Conservation (phyloP, 2,329 filamentous ascomycete genomes). For the Epichloe brachyelytri region DNA sequence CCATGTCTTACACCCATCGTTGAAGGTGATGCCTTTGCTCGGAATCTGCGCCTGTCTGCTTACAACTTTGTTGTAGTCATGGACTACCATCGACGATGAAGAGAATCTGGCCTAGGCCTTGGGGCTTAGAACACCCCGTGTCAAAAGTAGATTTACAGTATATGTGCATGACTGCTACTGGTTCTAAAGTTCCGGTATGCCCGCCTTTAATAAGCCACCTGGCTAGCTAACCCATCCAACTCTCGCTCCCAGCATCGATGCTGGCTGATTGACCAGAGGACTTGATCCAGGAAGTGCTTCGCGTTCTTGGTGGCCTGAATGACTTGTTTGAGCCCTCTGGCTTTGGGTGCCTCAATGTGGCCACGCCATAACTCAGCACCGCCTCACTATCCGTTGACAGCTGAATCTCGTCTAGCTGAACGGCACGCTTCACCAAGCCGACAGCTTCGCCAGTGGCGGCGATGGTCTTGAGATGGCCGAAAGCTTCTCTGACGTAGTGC, state of each 20-base stretch:
- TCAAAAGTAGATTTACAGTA: too few species aligned
- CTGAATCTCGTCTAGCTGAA: slow-evolving; percentile 29
- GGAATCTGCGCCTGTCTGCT: too few species aligned
- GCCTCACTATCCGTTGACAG: slow-evolving; percentile 34
- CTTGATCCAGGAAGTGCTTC: slow-evolving; percentile 56
- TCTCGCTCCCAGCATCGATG: slow-evolving; percentile 67
- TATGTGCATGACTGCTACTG: too few species aligned
- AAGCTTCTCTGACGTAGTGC: slow-evolving; percentile 69
- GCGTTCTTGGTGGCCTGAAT: slow-evolving; percentile 53
- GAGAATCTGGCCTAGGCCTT: too few species aligned
- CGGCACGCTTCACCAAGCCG: slow-evolving; percentile 40
- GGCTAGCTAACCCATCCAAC: slow-evolving; percentile 50
- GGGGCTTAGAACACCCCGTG: too few species aligned
- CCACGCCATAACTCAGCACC: slow-evolving; percentile 60
- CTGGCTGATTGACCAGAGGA: slow-evolving; percentile 54
- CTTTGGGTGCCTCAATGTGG: slow-evolving; percentile 45
- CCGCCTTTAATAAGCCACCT: slow-evolving; percentile 51
- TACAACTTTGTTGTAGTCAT: too few species aligned
- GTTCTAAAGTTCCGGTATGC: too few species aligned
- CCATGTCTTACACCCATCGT: too few species aligned
- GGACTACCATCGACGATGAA: too few species aligned
- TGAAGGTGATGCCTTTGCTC: too few species aligned
- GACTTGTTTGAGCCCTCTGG: slow-evolving; percentile 46
- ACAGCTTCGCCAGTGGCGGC: slow-evolving; percentile 63
- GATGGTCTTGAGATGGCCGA: slow-evolving; percentile 70